Percentiles rank a stretch among this genome's conserved stretches.
Conservation (phyloP, 148 eudicot genomes). For the Rhododendron henanense region DNA sequence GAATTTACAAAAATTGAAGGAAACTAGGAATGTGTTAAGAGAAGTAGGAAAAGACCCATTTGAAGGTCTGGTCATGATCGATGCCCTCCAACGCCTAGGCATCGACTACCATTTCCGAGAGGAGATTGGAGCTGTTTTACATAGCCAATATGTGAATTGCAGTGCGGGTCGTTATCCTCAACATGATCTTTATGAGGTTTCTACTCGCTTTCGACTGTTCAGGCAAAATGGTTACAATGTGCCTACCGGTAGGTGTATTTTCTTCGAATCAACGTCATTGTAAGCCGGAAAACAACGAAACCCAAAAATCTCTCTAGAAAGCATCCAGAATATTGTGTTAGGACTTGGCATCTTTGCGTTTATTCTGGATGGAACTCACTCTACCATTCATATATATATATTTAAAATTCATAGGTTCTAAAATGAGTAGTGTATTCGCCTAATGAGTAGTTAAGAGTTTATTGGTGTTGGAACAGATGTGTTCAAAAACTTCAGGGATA, state of each 20-base stretch:
- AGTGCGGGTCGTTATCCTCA: not conserved
- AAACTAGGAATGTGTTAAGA: constrained; percentile 3
- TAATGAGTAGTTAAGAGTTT: not conserved
- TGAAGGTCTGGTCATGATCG: constrained; percentile 19
- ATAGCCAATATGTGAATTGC: constrained; percentile 3
- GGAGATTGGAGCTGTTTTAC: constrained; percentile 22
- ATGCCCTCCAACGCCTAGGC: constrained; percentile 34
- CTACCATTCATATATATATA: not conserved
- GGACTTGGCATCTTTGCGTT: not conserved
- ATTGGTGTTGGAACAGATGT: not conserved
- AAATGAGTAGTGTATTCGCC: not conserved
- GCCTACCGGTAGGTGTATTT: constrained; percentile 27
- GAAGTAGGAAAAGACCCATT: constrained; percentile 8
- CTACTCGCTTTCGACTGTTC: constrained; percentile 44
- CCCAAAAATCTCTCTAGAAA: not conserved
- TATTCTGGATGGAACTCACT: not conserved
- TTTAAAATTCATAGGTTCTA: too few relatives aligned
- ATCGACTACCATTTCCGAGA: constrained; percentile 22
- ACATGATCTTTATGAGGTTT: constrained; percentile 29
- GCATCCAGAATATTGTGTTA: not conserved
- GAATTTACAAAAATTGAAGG: not conserved
- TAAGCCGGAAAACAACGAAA: not conserved
- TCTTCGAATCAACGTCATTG: not conserved
- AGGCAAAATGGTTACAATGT: constrained; percentile 46
- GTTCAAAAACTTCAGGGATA: not conserved